phyloP scores from a whole-genome alignment of 2,329 filamentous ascomycete genomes.

The Domatiomyces globalis region DNA sequence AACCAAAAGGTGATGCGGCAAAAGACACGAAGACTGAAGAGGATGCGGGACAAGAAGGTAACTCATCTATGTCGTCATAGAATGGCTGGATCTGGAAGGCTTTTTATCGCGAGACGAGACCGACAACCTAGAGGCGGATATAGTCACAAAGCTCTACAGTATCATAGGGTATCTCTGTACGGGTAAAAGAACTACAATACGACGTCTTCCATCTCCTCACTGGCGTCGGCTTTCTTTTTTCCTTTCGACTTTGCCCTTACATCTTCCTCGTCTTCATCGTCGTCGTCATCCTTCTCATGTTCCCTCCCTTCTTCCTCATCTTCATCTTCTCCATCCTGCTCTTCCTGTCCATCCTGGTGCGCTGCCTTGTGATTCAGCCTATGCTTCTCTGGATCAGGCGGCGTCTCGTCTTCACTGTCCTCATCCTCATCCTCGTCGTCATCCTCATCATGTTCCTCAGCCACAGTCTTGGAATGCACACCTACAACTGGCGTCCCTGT shows the following conservation, averaged over 20 bases:
- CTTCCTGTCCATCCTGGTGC: constrained; percentile 13
- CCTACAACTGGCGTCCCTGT: constrained; percentile 4
- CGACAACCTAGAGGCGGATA: neutral
- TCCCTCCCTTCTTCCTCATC: constrained; percentile 7
- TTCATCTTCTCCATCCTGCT: constrained; percentile 18
- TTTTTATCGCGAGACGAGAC: too few species aligned
- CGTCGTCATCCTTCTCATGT: constrained; percentile 15
- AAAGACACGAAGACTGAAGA: too few species aligned
- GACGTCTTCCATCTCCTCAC: constrained; percentile 19
- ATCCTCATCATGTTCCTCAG: constrained; percentile 6
- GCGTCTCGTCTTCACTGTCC: neutral
- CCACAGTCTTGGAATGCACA: constrained; percentile 2
- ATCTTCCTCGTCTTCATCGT: constrained; percentile 15
- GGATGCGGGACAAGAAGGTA: too few species aligned
- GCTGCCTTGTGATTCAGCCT: constrained; percentile 14
- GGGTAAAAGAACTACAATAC: constrained; percentile 7
- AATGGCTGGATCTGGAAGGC: too few species aligned
- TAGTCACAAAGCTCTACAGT: neutral
- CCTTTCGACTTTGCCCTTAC: constrained; percentile 8
- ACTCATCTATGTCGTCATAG: too few species aligned
- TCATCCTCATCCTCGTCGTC: constrained; percentile 8
- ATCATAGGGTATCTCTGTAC: neutral
- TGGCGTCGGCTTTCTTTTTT: constrained; percentile 3
- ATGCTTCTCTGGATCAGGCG: neutral
- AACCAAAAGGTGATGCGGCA: too few species aligned